phyloP scores from a whole-genome alignment of 805 yeast species.

The Lipomyces yamanashiensis region DNA sequence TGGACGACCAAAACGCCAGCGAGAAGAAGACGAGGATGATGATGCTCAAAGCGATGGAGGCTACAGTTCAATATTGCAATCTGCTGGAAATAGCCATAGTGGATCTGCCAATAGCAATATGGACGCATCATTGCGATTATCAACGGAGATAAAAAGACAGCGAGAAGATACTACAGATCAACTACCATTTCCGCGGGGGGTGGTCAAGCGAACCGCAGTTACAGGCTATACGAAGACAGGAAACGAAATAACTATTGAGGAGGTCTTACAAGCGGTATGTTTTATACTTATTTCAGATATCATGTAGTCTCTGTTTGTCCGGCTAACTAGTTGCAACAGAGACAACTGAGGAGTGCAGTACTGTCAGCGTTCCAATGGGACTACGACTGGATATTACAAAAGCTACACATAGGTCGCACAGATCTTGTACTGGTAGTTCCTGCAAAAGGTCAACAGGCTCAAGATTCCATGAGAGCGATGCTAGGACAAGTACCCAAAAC shows the following conservation, averaged over 20 bases:
- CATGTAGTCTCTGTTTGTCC: neutral
- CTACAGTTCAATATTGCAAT: neutral
- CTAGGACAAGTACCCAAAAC: conserved; percentile 20
- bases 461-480: neutral
- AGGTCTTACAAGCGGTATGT: conserved; percentile 34
- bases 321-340: neutral
- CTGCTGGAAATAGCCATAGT: neutral
- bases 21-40: conserved; percentile 12
- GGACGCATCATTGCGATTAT: too few relatives aligned
- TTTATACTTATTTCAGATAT: neutral
- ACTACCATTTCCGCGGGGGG: conserved; percentile 28
- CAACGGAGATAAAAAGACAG: conserved; percentile 10
- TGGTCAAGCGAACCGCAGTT: conserved; percentile 33
- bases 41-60: neutral
- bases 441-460: conserved; percentile 30
- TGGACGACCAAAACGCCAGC: conserved; percentile 30
- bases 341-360: conserved; percentile 23
- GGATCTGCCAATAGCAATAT: neutral
- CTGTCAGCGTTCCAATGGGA: conserved; percentile 36
- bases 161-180: conserved; percentile 12
- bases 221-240: conserved; percentile 22
- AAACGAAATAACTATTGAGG: conserved; percentile 30
- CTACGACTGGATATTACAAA: conserved; percentile 31
- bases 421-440: conserved; percentile 30
- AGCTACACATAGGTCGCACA: conserved; percentile 23